Conservation (phyloP, 2,329 filamentous ascomycete genomes). For the Ceratocystis cubensis region DNA sequence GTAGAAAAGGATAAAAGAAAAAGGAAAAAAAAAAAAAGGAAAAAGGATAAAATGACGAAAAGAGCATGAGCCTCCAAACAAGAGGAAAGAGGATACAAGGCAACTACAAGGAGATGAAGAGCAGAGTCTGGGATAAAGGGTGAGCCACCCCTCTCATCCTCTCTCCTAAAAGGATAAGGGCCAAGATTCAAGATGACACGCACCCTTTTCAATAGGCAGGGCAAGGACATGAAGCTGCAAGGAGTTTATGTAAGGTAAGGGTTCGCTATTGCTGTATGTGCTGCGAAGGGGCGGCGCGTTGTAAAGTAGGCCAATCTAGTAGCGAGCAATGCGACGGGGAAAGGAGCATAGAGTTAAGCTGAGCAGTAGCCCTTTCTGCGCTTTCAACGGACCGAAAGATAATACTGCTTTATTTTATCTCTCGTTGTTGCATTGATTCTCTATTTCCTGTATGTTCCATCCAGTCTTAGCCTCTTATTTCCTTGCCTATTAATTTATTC, state of each 20-base stretch:
- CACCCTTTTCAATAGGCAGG: neutral
- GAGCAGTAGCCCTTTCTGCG: neutral
- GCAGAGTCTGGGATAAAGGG: too few species aligned
- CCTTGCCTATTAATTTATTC: neutral
- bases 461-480: neutral
- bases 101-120: neutral
- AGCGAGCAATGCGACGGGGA: conserved; percentile 17
- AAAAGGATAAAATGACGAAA: neutral
- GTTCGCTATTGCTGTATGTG: too few species aligned
- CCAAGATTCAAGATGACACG: neutral
- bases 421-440: neutral
- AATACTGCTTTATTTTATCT: neutral
- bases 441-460: neutral
- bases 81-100: neutral
- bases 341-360: conserved; percentile 14
- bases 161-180: neutral
- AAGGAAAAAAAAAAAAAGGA: neutral
- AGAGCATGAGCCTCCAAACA: neutral
- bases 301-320: neutral
- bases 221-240: neutral
- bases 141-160: too few species aligned
- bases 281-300: too few species aligned
- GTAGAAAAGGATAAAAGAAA: neutral
- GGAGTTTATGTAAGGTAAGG: neutral
- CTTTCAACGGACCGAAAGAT: neutral